These are phyloP conservation scores for Rhizopogon vesiculosus DNA, from an alignment of 768 basidiomycete genomes.

Conservation along the genomic window DNA sequence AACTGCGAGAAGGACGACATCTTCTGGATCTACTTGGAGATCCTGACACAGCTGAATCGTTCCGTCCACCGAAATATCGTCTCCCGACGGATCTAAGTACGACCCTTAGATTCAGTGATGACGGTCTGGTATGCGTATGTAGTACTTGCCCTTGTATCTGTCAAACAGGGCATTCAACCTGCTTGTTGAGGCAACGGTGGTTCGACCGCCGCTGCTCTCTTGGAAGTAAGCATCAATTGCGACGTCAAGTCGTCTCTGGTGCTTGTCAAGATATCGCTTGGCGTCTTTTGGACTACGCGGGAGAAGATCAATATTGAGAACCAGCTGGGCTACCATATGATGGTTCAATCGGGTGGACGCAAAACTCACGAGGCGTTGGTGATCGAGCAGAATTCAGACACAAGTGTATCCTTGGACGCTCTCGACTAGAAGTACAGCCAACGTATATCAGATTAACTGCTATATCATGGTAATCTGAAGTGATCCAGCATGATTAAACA, in stretches of 20 bases:
- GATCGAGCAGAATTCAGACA: slow-evolving; percentile 57
- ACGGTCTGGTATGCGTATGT: background rate
- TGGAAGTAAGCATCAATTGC: slow-evolving; percentile 73
- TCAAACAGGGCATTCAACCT: slow-evolving; percentile 59
- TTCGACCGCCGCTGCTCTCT: slow-evolving; percentile 24
- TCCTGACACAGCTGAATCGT: slow-evolving; percentile 76
- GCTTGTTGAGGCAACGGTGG: slow-evolving; percentile 39
- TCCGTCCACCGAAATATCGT: slow-evolving; percentile 71
- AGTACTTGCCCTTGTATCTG: slow-evolving; percentile 55
- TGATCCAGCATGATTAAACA: background rate
- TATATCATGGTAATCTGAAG: background rate
- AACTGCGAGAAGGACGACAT: slow-evolving; percentile 76
- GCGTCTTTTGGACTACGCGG: slow-evolving; percentile 45
- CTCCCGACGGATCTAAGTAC: slow-evolving; percentile 48
- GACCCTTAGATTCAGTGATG: background rate
- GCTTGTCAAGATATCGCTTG: slow-evolving; percentile 61
- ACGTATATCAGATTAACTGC: background rate
- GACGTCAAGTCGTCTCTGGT: slow-evolving; percentile 58
- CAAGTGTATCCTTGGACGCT: slow-evolving; percentile 36
- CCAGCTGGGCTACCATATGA: background rate
- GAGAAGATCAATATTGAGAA: slow-evolving; percentile 2
- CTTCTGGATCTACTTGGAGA: slow-evolving; percentile 66
- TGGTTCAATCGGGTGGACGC: background rate
- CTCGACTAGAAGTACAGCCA: slow-evolving; percentile 16
- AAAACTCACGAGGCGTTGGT: slow-evolving; percentile 67